Evolutionary conservation across 441 rosid genomes (phyloP).

Genomic region (Adansonia gregorii): DNA sequence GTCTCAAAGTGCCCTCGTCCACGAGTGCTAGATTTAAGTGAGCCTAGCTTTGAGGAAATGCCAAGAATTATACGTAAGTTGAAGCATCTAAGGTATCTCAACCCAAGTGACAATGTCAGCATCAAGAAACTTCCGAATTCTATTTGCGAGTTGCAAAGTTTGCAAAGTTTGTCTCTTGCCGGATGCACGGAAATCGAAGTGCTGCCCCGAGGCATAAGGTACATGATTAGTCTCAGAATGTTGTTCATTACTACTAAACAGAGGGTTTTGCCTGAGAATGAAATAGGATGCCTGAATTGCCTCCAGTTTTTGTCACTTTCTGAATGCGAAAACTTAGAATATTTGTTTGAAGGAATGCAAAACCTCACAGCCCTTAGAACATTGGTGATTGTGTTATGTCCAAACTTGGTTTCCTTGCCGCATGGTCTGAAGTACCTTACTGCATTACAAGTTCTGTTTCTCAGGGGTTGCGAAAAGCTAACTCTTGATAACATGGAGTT

Average conservation of each 20-base stretch:
- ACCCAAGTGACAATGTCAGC: background rate
- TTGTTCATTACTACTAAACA: background rate
- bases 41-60: background rate
- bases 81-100: background rate
- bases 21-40: background rate
- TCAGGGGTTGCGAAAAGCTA: background rate
- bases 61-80: background rate
- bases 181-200: background rate
- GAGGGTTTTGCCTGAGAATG: conserved; percentile 1
- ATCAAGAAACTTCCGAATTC: background rate
- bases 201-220: background rate
- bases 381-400: background rate
- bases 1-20: background rate
- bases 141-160: background rate
- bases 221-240: background rate
- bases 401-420: background rate
- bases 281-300: background rate
- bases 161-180: background rate
- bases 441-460: background rate
- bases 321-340: background rate
- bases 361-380: background rate
- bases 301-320: background rate
- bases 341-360: background rate
- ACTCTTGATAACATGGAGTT: background rate
- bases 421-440: background rate